Evolutionary conservation across 495 filamentous ascomycete genomes (phyloP), one percentile per base, ranked within the genome.

Genomic region (Baudoinia panamericana): DNA sequence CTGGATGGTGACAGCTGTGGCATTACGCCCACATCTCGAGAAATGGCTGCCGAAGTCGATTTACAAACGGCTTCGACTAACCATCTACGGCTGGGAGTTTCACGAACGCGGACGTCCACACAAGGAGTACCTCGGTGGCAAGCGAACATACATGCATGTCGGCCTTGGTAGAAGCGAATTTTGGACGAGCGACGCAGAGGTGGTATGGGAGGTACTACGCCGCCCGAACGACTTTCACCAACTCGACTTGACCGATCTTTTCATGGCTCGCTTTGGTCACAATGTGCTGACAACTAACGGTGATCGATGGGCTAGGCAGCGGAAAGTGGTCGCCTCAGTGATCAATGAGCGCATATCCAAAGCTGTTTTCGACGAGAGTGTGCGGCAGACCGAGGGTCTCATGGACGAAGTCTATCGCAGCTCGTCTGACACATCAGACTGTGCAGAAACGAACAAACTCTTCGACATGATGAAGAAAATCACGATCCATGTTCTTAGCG

Each of bases 321-420:
- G 56, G 19, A 56, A 49, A 31, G 38, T 57, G 17, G 36, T 59
- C 5, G 47, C 56, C 8, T 20, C 36, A 24, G 52, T 57, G 20
- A 53, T 59, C 10, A 55, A 59, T 43, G 56, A 59, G 39, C 51
- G 54, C 22, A 54, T 59, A 24, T 51, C 46, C 12, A 55, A 51
- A 29, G 36, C 46, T 6, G 56, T 57, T 22, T 59, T 52, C 26
- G 34, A 40, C 34, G 54, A 57, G 30, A 52, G 45, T 34, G 42
- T 55, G 10, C 39, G 33, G n/a, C 56, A 59, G 27, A 46, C 56
- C 15, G 29, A 47, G 13, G 50, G 51, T 10, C 37, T 59, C 16
- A 41, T 59, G 10, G 34, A 35, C 10, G 45, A 57, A 45, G 39
- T 55, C 25, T 38, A 13, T 13, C 6, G 31, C 5, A 17, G 2